These are phyloP conservation scores for Fistulifera pelliculosa DNA, from an alignment of 108 stramenopile species.

Conservation along the genomic window DNA sequence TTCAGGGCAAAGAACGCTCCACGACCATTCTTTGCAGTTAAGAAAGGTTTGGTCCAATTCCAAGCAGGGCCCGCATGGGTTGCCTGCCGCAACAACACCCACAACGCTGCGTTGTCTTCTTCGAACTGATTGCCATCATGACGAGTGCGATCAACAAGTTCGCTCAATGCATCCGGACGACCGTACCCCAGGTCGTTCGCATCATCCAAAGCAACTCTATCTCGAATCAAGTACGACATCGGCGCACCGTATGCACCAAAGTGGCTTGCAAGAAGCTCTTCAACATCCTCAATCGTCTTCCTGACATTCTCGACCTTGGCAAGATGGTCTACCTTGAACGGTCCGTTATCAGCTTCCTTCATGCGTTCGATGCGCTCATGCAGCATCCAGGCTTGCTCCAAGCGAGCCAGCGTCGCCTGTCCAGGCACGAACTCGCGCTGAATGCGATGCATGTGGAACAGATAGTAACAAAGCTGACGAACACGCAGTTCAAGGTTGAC, in stretches of 20 bases:
- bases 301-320: neutral
- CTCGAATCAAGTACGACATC: neutral
- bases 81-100: constrained; percentile 8
- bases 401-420: neutral
- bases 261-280: neutral
- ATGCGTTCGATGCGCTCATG: neutral
- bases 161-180: constrained; percentile 1
- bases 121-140: constrained; percentile 10
- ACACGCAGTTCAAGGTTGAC: constrained; percentile 1
- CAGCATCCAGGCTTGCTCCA: neutral
- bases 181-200: constrained; percentile 5
- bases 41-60: constrained; percentile 9
- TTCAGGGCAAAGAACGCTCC: constrained; percentile 20
- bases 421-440: constrained; percentile 1
- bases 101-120: constrained; percentile 16
- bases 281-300: neutral
- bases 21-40: constrained; percentile 14
- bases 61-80: constrained; percentile 8
- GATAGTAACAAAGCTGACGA: neutral
- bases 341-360: neutral
- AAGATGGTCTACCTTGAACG: no score
- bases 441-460: constrained; percentile 2
- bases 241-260: neutral
- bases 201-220: neutral
- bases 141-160: constrained; percentile 13